Base-by-base conservation (phyloP, 768 basidiomycete species). In the Podaxis pistillaris region DNA sequence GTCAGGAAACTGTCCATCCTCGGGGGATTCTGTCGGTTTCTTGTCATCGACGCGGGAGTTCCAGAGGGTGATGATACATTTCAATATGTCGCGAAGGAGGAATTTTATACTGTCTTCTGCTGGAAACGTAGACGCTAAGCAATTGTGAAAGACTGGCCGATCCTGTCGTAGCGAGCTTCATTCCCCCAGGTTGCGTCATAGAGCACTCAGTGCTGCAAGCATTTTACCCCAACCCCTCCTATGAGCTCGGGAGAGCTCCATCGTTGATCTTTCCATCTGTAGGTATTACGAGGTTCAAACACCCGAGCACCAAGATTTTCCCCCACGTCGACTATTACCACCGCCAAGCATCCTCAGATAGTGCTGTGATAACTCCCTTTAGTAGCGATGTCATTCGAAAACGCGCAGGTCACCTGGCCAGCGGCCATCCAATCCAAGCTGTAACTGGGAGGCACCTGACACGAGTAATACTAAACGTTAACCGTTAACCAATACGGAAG, bases 131-230 rank as follows among this genome's bases (percentile, higher is more conserved):
- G 22, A 13, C 49, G 24, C 49, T 19, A 40, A 19, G 28, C 24
- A 54, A 33, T 37, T 36, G 13, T 6, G 30, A 33, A n/a, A 33
- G n/a, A 28, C 33, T 8, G n/a, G 36, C 54, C 54, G 54, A 56
- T 41, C 37, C 19, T 22, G 30, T 40, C 54, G 54, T 56, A 56
- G 54, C 54, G 54, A 56, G 33, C 24, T 54, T 54, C 28, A 54
- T 54, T 33, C 33, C 38, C 54, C 54, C 36, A 40, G 36, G 54
- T 41, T 38, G 54, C 38, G 54, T 24, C 54, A 56, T 26, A 56
- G 26, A 50, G 19, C 19, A 56, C 37, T 24, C 37, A 56, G 37
- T 41, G 37, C 52, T 19, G 15, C 36, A 22, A 50, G 24, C 13
- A 12, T 22, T 26, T 50, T 24, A 24, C 49, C 22, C 22, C 12